Evolutionary conservation across 495 filamentous ascomycete genomes (phyloP), one percentile per base, ranked within the genome.

Genomic region (Lophiostoma macrostomum): DNA sequence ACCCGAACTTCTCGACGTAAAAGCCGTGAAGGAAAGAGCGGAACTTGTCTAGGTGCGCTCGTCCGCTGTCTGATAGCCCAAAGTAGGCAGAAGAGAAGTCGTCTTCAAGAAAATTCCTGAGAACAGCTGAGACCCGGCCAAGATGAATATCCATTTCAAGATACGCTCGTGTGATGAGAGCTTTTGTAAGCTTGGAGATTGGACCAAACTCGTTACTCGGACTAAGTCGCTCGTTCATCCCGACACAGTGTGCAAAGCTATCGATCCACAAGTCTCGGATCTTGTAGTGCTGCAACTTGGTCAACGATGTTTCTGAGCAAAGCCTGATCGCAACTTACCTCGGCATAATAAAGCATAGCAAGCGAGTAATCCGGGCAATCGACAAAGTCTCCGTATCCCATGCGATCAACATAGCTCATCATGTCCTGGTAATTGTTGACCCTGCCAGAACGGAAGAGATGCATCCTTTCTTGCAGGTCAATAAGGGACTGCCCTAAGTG

Each of bases 201-300:
- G 66, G 64, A 80, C 76, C 73, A 47, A 78, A 85, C 55, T 84
- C 83, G 14, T 67, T 50, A 52, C 74, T 75, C 4, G 56, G 45
- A 46, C 66, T 65, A 16, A 87, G 52, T 14, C 65, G 67, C 16
- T 82, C 78, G 56, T 71, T 76, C 84, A 86, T 86, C 40, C 83
- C 84, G 29, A 77, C 76, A 58, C 82, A 85, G 55, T 87, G 84
- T 10, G 74, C 78, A 63, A 86, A 85, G 1, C 83, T 78, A 56
- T 84, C 74, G 12, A 76, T 76, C 72, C 82, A 87, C 19, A 83
- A 60, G 20, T 78, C 72, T 30, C 64, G 72, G 18, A 83, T 60
- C 45, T 74, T 70, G 50, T 76, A 79, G 39, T 71, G 67, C 53
- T n/a, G n/a, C n/a, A n/a, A n/a, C n/a, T n/a, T n/a, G n/a, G n/a